phyloP scores from a whole-genome alignment of 2,329 filamentous ascomycete species.

The Verticillium dahliae region DNA sequence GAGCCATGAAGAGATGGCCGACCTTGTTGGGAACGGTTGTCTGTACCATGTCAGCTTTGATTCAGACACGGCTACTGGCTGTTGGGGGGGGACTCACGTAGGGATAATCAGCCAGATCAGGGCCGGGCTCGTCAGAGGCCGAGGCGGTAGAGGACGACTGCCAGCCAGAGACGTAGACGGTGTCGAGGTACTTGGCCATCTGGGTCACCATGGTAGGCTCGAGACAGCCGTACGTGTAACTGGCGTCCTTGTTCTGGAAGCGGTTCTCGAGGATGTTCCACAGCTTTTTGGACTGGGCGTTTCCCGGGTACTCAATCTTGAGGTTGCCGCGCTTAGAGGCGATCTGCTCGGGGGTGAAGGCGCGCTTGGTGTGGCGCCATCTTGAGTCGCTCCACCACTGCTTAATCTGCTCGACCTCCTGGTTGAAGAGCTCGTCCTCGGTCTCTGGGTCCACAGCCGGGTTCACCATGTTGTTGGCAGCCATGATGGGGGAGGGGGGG shows the following conservation, averaged over 20 bases:
- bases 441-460: slow-evolving; percentile 46
- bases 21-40: slow-evolving; percentile 99
- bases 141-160: slow-evolving; percentile 97
- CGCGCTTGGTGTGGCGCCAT: slow-evolving; percentile 88
- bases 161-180: slow-evolving; percentile 98
- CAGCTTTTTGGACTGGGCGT: slow-evolving; percentile 84
- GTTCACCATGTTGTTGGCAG: slow-evolving; percentile 56
- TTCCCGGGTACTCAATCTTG: slow-evolving; percentile 87
- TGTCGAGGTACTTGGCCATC: slow-evolving; percentile 98
- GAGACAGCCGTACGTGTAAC: slow-evolving; percentile 93
- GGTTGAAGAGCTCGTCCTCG: slow-evolving; percentile 63
- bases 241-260: slow-evolving; percentile 80
- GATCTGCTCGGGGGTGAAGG: slow-evolving; percentile 95
- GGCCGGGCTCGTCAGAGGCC: slow-evolving; percentile 88
- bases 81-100: slow-evolving; percentile 50
- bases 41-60: slow-evolving; percentile 31
- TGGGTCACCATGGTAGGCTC: slow-evolving; percentile 98
- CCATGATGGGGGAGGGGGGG: slow-evolving; percentile 37
- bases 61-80: neutral
- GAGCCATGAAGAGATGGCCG: slow-evolving; percentile 93
- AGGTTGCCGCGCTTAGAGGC: slow-evolving; percentile 90
- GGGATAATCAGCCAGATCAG: slow-evolving; percentile 96
- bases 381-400: slow-evolving; percentile 89
- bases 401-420: slow-evolving; percentile 84
- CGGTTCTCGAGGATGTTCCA: slow-evolving; percentile 84